Percentiles rank a stretch among this genome's conserved stretches.
phyloP scores from a whole-genome alignment of 2,329 filamentous ascomycete genomes.

The Xylariaceae sp. region DNA sequence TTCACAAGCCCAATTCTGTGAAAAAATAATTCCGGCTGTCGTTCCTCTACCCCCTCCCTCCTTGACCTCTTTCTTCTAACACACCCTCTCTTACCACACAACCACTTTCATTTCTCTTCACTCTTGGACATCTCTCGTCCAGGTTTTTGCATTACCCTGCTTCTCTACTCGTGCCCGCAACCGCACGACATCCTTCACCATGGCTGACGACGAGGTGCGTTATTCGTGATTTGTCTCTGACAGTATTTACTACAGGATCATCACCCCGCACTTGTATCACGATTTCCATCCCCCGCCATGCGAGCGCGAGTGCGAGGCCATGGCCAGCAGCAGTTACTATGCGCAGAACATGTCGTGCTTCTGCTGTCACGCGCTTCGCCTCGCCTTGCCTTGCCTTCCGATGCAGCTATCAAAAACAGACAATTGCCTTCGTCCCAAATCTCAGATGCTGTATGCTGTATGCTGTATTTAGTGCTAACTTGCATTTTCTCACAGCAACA shows the following conservation, averaged over 20 bases:
- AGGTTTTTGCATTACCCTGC: constrained; percentile 34
- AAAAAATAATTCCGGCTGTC: constrained; percentile 26
- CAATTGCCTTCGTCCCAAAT: not conserved
- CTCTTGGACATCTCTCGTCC: constrained; percentile 36
- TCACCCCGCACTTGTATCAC: constrained; percentile 34
- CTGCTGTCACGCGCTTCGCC: too few relatives aligned
- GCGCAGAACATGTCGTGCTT: constrained; percentile 10
- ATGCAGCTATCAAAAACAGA: not conserved
- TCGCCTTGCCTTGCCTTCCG: not conserved
- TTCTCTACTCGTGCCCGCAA: not conserved
- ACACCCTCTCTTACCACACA: constrained; percentile 26
- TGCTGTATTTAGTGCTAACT: too few relatives aligned
- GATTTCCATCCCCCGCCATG: constrained; percentile 25
- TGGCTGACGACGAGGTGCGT: constrained; percentile 65
- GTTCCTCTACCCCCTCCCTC: constrained; percentile 18
- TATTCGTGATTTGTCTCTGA: not conserved
- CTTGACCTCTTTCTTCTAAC: constrained; percentile 22
- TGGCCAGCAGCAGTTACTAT: constrained; percentile 8
- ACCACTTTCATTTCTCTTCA: constrained; percentile 28
- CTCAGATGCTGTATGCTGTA: too few relatives aligned
- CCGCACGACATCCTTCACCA: constrained; percentile 55
- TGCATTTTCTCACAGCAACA: too few relatives aligned
- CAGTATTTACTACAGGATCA: constrained; percentile 9
- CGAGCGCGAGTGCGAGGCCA: constrained; percentile 1
- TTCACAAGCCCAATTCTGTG: constrained; percentile 29